Evolutionary conservation across 2,329 filamentous ascomycete species (phyloP).

Genomic region (Lecanicillium sp.): DNA sequence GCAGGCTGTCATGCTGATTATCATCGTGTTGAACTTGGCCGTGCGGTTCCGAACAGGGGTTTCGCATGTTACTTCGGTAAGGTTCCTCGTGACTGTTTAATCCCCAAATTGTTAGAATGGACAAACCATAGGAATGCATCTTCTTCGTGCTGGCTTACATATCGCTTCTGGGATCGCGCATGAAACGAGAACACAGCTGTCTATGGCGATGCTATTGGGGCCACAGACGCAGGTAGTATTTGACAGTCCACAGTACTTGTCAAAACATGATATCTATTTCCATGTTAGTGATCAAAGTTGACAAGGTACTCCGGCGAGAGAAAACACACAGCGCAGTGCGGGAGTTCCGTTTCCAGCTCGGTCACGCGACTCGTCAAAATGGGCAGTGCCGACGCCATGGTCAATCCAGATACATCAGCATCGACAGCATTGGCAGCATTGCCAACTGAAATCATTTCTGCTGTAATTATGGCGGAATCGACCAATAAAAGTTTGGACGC

Average conservation of each 20-base stretch:
- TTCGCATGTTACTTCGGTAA: slow-evolving; percentile 3
- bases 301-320: background rate
- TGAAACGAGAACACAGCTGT: background rate
- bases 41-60: slow-evolving; percentile 5
- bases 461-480: background rate
- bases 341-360: background rate
- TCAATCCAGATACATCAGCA: no score
- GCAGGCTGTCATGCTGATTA: background rate
- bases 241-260: background rate
- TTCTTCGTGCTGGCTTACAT: background rate
- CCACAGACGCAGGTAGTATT: background rate
- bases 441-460: background rate
- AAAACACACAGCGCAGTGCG: background rate
- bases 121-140: background rate
- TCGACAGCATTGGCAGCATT: background rate
- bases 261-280: background rate
- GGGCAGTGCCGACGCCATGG: background rate
- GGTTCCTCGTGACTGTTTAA: slow-evolving; percentile 3
- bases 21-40: background rate
- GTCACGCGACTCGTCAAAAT: background rate
- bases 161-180: slow-evolving; percentile 2
- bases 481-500: background rate
- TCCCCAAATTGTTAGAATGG: background rate
- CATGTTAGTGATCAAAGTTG: background rate
- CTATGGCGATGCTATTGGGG: background rate